Conservation (phyloP, 495 filamentous ascomycete species). For the Penicillium silybi region DNA sequence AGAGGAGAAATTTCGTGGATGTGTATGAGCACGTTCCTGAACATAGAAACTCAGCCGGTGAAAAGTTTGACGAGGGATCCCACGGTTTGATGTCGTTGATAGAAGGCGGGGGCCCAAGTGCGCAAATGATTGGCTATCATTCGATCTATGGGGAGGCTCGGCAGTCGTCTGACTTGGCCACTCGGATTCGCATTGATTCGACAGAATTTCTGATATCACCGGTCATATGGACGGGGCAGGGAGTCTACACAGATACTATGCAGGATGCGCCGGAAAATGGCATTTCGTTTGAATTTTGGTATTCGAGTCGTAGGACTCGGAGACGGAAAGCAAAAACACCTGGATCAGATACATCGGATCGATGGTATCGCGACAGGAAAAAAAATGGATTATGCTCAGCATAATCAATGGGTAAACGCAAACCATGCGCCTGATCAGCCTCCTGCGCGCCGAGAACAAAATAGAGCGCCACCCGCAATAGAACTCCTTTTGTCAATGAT, state of each 20-base stretch:
- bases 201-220: not conserved
- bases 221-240: no score
- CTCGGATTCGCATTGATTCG: no score
- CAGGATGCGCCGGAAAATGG: not conserved
- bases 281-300: not conserved
- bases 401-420: constrained; percentile 17
- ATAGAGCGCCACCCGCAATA: constrained; percentile 4
- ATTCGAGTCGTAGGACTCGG: not conserved
- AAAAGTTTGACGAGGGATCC: not conserved
- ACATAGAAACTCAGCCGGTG: not conserved
- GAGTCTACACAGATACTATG: not conserved
- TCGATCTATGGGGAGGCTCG: constrained; percentile 8
- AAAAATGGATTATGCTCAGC: constrained; percentile 18
- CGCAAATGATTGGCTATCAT: constrained; percentile 19
- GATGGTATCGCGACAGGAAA: constrained; percentile 11
- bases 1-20: not conserved
- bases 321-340: not conserved
- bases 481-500: constrained; percentile 18
- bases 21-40: not conserved
- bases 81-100: constrained; percentile 10
- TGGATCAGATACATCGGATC: not conserved
- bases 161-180: not conserved
- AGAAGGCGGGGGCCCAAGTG: constrained; percentile 7
- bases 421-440: constrained; percentile 9
- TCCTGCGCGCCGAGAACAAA: constrained; percentile 4